phyloP scores from a whole-genome alignment of 305 asterid species.

The Lippia alba region DNA sequence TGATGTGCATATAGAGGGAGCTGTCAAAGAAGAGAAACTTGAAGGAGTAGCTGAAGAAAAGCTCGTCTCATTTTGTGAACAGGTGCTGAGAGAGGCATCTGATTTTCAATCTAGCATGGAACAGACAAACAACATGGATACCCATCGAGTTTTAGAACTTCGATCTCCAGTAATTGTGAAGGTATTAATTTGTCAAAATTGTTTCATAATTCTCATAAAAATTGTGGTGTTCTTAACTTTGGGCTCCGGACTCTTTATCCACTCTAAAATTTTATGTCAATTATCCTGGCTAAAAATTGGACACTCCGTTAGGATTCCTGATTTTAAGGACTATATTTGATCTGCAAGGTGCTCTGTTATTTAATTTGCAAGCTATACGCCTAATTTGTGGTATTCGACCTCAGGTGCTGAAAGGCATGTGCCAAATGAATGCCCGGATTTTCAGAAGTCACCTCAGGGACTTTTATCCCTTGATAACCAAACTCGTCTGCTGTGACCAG shows the following conservation, averaged over 20 bases:
- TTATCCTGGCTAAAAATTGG: not conserved
- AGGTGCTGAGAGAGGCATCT: constrained; percentile 90
- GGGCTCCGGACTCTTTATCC: not conserved
- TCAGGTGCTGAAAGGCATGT: constrained; percentile 94
- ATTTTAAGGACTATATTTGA: constrained; percentile 6
- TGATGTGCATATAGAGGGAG: constrained; percentile 46
- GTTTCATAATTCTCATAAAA: not conserved
- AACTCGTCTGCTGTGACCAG: constrained; percentile 96
- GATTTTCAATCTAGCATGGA: constrained; percentile 89
- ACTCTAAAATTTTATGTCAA: not conserved
- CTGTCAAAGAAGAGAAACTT: constrained; percentile 62
- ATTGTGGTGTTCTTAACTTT: too few relatives aligned
- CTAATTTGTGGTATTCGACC: constrained; percentile 34
- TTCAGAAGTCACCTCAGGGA: constrained; percentile 83
- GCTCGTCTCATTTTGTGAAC: constrained; percentile 87
- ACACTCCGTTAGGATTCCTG: not conserved
- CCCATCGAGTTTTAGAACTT: constrained; percentile 87
- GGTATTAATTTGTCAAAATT: constrained; percentile 48
- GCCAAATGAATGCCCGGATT: constrained; percentile 73
- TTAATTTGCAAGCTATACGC: constrained; percentile 13
- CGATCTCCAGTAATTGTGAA: constrained; percentile 92
- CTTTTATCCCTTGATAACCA: constrained; percentile 90
- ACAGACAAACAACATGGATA: constrained; percentile 79
- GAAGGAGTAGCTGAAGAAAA: constrained; percentile 86
- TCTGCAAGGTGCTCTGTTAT: constrained; percentile 6